Percentiles rank a stretch among this genome's conserved stretches.
These are phyloP conservation scores for Tolypocladium guangdongense DNA, from an alignment of 2,329 filamentous ascomycete genomes.

Conservation along the genomic window DNA sequence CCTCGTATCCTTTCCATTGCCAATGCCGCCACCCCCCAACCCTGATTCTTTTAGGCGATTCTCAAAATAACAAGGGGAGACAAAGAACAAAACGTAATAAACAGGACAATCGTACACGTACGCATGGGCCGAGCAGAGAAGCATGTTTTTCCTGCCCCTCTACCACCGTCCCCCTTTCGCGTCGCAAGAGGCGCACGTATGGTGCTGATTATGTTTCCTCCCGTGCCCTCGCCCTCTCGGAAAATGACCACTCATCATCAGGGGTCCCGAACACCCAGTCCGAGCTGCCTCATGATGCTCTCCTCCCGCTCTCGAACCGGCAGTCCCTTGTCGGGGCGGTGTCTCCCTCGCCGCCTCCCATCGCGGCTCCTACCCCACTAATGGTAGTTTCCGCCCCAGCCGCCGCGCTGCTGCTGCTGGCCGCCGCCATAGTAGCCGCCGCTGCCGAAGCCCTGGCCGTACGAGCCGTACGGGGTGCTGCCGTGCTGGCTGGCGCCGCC, in stretches of 20 bases:
- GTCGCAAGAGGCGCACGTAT: slow-evolving; percentile 8
- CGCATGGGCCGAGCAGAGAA: slow-evolving; percentile 11
- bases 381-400: slow-evolving; percentile 52
- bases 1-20: slow-evolving; percentile 8
- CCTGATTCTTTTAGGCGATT: slow-evolving; percentile 22
- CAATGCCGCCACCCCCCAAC: slow-evolving; percentile 11
- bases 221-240: slow-evolving; percentile 14
- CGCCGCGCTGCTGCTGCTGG: slow-evolving; percentile 33
- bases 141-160: slow-evolving; percentile 3
- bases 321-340: slow-evolving; percentile 3
- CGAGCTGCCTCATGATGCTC: slow-evolving; percentile 7
- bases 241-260: slow-evolving; percentile 2
- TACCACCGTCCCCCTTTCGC: slow-evolving; percentile 5
- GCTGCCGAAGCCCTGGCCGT: slow-evolving; percentile 37
- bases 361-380: slow-evolving; percentile 25
- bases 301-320: slow-evolving; percentile 4
- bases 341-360: slow-evolving; percentile 9
- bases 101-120: slow-evolving; percentile 26
- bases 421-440: slow-evolving; percentile 34
- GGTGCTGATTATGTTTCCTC: slow-evolving; percentile 21
- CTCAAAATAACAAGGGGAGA: slow-evolving; percentile 11
- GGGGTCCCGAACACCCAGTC: slow-evolving; percentile 5
- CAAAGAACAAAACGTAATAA: slow-evolving; percentile 13
- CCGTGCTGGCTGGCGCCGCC: slow-evolving; percentile 37
- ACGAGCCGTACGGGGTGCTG: slow-evolving; percentile 43